Percentiles rank a stretch among this genome's conserved stretches.
These are phyloP conservation scores for Tricholoma terreum DNA, from an alignment of 768 basidiomycete species.

Conservation along the genomic window DNA sequence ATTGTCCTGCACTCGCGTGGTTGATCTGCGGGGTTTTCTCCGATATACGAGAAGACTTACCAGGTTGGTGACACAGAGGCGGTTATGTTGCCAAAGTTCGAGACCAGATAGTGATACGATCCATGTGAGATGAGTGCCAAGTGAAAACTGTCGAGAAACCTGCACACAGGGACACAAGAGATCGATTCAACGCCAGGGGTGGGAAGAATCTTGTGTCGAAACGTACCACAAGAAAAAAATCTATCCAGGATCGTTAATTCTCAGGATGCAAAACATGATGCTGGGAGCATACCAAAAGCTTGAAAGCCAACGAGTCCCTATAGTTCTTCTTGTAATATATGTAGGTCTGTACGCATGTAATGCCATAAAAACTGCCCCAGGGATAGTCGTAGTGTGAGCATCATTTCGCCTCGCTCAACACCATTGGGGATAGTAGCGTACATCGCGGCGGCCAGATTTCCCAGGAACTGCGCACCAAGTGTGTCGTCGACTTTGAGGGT, in stretches of 20 bases:
- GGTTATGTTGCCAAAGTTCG: constrained; percentile 10
- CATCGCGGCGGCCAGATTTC: too few species aligned
- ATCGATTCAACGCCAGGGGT: constrained; percentile 4
- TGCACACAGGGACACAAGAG: neutral
- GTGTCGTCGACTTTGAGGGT: neutral
- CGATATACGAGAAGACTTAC: neutral
- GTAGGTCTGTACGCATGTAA: constrained; percentile 14
- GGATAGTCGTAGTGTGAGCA: neutral
- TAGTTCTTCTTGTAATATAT: constrained; percentile 5
- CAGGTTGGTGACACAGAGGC: neutral
- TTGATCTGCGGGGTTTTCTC: neutral
- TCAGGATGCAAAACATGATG: neutral
- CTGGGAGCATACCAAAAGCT: constrained; percentile 3
- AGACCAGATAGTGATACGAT: too few species aligned
- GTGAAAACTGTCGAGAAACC: constrained; percentile 11
- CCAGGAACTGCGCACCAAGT: constrained; percentile 1
- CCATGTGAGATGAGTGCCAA: too few species aligned
- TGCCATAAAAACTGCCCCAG: constrained; percentile 26
- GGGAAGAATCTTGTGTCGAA: constrained; percentile 6
- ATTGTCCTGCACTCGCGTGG: neutral
- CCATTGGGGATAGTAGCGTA: neutral
- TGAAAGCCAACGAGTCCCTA: constrained; percentile 3
- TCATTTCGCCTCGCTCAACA: neutral
- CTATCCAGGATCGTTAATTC: neutral
- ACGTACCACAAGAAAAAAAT: constrained; percentile 12